phyloP scores from a whole-genome alignment of 768 basidiomycete species.

The Gautieria morchelliformis region DNA sequence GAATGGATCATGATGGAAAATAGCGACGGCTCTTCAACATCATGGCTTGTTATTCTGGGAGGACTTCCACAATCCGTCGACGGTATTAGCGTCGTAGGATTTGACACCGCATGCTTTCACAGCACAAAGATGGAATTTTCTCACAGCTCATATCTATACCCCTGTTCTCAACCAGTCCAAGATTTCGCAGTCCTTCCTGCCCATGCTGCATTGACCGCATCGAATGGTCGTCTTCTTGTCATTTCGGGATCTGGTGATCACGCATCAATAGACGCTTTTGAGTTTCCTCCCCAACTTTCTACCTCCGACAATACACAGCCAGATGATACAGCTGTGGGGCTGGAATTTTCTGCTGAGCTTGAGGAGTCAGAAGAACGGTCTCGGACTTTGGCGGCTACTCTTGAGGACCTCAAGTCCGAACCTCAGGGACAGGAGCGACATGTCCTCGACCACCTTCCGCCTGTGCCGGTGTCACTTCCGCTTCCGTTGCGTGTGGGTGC shows the following conservation, averaged over 20 bases:
- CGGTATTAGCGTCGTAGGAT: conserved; percentile 58
- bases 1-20: conserved; percentile 65
- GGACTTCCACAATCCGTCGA: conserved; percentile 39
- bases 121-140: conserved; percentile 33
- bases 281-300: conserved; percentile 58
- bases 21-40: conserved; percentile 58
- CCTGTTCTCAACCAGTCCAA: conserved; percentile 49
- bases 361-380: conserved; percentile 4
- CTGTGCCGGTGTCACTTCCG: conserved; percentile 27
- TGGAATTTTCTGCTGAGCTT: conserved; percentile 16
- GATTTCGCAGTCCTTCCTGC: conserved; percentile 75
- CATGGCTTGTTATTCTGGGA: conserved; percentile 58
- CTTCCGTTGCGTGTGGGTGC: conserved; percentile 27
- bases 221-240: conserved; percentile 60
- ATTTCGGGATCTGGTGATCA: conserved; percentile 42
- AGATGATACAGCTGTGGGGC: neutral
- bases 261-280: conserved; percentile 49
- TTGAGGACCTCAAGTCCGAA: conserved; percentile 16
- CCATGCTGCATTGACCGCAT: conserved; percentile 57
- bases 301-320: neutral
- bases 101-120: conserved; percentile 47
- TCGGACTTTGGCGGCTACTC: neutral
- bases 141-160: conserved; percentile 44
- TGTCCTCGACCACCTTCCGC: conserved; percentile 26
- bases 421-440: conserved; percentile 35